A percentile compares a stretch with the other conserved stretches of the same genome.
phyloP scores from a whole-genome alignment of 2,329 filamentous ascomycete genomes.

The Pestalotiopsis sp. region DNA sequence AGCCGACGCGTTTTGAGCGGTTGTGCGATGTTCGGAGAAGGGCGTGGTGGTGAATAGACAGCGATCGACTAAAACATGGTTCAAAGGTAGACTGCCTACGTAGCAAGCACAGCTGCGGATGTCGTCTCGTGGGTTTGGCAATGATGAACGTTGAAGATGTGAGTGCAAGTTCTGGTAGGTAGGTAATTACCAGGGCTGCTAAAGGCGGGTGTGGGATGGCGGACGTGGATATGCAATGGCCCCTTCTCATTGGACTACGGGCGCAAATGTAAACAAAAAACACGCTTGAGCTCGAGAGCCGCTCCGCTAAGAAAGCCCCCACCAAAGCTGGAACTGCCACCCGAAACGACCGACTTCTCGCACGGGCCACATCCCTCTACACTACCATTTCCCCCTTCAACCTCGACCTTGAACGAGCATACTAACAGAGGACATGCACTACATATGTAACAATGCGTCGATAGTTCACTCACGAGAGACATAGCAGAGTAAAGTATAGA shows the following conservation, averaged over 20 bases:
- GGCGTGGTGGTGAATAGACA: background rate
- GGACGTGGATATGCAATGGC: background rate
- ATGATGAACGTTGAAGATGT: background rate
- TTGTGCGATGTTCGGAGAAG: background rate
- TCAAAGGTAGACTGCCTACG: background rate
- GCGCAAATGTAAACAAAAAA: conserved; percentile 15
- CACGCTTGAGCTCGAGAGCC: conserved; percentile 3
- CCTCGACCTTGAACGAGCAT: too few relatives aligned
- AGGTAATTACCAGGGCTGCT: background rate
- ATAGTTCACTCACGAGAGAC: too few relatives aligned
- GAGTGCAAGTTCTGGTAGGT: background rate
- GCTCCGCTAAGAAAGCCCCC: background rate
- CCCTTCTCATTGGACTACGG: conserved; percentile 1
- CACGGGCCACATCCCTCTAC: background rate
- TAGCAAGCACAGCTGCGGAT: background rate
- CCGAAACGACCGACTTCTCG: background rate
- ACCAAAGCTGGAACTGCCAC: background rate
- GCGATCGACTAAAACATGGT: conserved; percentile 4
- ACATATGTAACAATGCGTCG: too few relatives aligned
- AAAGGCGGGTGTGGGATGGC: background rate
- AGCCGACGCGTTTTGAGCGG: conserved; percentile 9
- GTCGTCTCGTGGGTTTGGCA: background rate
- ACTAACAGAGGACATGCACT: too few relatives aligned
- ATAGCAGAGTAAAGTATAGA: too few relatives aligned
- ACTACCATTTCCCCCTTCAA: background rate